Percentiles rank a stretch among this genome's conserved stretches.
Conservation (phyloP, 225 moss, liverwort and hornwort species). For the Physcomitrium patens region DNA sequence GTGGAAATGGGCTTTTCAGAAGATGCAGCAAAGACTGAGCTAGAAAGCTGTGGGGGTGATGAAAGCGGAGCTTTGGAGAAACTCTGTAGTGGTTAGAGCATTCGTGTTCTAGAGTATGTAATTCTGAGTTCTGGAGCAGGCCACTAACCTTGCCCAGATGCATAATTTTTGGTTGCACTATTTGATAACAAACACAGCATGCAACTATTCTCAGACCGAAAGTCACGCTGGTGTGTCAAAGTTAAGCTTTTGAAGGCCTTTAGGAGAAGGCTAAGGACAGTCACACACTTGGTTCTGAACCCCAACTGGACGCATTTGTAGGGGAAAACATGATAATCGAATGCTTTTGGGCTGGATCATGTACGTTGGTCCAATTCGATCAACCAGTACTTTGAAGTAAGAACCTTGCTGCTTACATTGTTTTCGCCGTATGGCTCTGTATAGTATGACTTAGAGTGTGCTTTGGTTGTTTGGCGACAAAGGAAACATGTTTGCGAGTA, state of each 20-base stretch:
- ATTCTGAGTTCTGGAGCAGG: not conserved
- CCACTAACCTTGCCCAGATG: slow-evolving; percentile 5
- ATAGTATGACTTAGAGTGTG: not conserved
- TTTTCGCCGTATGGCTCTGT: not conserved
- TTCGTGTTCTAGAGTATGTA: not conserved
- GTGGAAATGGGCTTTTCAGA: slow-evolving; percentile 99
- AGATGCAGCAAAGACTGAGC: slow-evolving; percentile 65
- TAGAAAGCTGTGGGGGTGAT: slow-evolving; percentile 89
- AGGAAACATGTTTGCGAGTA: not conserved
- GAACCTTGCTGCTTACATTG: not conserved
- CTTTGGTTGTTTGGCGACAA: not conserved
- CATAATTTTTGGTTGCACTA: slow-evolving; percentile 27
- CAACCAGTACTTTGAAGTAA: not conserved
- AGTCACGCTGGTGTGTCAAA: slow-evolving; percentile 4
- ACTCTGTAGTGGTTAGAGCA: slow-evolving; percentile 74
- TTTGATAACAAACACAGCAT: slow-evolving; percentile 20
- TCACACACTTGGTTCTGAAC: slow-evolving; percentile 15
- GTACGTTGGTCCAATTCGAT: slow-evolving; percentile 13
- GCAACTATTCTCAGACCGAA: slow-evolving; percentile 10
- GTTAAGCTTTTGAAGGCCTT: slow-evolving; percentile 14
- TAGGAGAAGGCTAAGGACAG: slow-evolving; percentile 9
- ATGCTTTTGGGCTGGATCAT: not conserved
- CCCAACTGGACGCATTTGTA: slow-evolving; percentile 13
- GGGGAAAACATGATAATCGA: slow-evolving; percentile 22
- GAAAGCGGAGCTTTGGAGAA: slow-evolving; percentile 97